A percentile compares a stretch with the other conserved stretches of the same genome.
phyloP scores from a whole-genome alignment of 176 grass and related monocot species.

The Tuctoria greenei region DNA sequence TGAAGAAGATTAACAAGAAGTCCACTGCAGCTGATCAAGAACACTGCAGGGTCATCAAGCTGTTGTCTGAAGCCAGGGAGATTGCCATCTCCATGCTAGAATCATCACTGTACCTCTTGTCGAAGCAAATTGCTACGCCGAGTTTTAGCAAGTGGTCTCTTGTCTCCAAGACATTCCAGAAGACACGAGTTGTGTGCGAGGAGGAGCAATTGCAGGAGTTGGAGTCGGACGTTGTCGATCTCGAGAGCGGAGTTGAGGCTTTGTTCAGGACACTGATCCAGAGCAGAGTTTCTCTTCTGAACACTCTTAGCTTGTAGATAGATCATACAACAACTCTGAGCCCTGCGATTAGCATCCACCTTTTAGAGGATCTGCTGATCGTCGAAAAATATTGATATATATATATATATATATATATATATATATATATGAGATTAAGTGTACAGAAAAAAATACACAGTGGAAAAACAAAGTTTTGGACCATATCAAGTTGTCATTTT shows the following conservation, averaged over 20 bases:
- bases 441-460: neutral
- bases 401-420: no score
- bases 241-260: constrained; percentile 18
- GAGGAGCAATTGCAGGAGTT: constrained; percentile 34
- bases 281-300: constrained; percentile 21
- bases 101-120: neutral
- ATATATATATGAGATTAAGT: neutral
- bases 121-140: neutral
- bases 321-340: neutral
- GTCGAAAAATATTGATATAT: neutral
- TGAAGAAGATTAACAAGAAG: constrained; percentile 16
- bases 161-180: constrained; percentile 28
- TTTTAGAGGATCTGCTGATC: constrained; percentile 17
- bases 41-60: neutral
- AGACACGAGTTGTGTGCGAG: constrained; percentile 19
- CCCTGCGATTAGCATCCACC: neutral
- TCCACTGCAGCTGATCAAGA: neutral
- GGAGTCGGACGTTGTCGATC: constrained; percentile 29
- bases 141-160: constrained; percentile 34
- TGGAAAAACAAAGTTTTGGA: neutral
- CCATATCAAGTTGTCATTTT: neutral
- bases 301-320: constrained; percentile 33
- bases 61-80: constrained; percentile 27
- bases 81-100: constrained; percentile 10
- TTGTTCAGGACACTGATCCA: constrained; percentile 27